Base-by-base conservation (phyloP, 345 rosid species). In the Garcia nutans region DNA sequence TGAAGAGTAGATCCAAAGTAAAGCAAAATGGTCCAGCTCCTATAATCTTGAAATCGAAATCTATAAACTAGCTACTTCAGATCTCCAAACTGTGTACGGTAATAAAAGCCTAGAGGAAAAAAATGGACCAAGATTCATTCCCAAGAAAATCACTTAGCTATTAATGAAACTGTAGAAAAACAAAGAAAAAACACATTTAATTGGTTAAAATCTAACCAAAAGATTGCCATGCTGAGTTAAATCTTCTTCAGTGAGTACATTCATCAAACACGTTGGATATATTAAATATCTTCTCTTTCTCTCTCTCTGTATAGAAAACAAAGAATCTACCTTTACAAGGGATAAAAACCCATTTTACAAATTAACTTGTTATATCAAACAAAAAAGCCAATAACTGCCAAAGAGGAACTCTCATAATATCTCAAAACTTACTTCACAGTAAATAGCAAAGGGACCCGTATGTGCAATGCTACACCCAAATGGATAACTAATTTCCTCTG, bases 351-450 rank as follows among this genome's bases (percentile, higher is more conserved):
- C 65, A 76, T 58, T 61, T 59, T 78, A 49, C 71, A 63, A 77
- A 28, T 28, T 44, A 5, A 70, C 28, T 15, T 13, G 66, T 42
- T 61, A 11, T n/a, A 57, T 16, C 72, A 73, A 80, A 62, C 44
- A 66, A 61, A 70, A 52, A 44, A 54, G n/a, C 20, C 71, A 74
- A 60, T 52, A 49, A 77, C 6, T 77, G 71, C 72, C 58, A 70
- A 58, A 50, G 56, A 69, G 71, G 45, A 78, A 65, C 59, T 52
- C 37, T 74, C 26, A 74, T 71, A 77, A 74, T 71, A 55, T 76
- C 76, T 62, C 54, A 70, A 70, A 78, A n/a, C 70, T 65, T 72
- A 64, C 76, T 70, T 72, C 68, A 70, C 49, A 76, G 80, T 74
- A 60, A 41, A 47, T 63, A 66, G 41, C 6, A 37, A 37, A 37